Evolutionary conservation across 345 rosid genomes (phyloP).

Genomic region (Eucalyptus lansdowneana): DNA sequence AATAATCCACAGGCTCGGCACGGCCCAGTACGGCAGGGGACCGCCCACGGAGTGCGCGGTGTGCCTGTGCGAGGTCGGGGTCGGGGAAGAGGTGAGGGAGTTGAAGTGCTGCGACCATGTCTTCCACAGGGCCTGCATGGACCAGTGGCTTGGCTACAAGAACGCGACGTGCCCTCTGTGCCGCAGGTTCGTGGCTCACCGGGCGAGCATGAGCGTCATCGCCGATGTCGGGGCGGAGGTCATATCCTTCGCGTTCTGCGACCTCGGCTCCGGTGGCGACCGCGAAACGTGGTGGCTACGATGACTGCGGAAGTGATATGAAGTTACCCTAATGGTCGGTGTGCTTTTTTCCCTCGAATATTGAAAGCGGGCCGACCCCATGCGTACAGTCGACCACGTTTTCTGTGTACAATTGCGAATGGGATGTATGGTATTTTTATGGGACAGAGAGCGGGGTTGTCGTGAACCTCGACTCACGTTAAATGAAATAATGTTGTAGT

Average conservation of each 20-base stretch:
- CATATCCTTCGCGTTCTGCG: neutral
- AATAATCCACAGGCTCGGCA: neutral
- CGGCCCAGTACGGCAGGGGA: neutral
- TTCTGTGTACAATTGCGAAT: neutral
- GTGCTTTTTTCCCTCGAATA: neutral
- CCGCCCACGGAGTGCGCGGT: neutral
- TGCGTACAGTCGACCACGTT: neutral
- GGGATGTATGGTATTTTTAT: neutral
- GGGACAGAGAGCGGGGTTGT: neutral
- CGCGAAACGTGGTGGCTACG: constrained; percentile 27
- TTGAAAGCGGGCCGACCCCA: neutral
- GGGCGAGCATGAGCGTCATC: neutral
- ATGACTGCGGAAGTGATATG: neutral
- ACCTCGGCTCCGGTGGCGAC: neutral
- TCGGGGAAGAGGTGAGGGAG: constrained; percentile 11
- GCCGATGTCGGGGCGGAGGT: neutral
- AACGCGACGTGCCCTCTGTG: constrained; percentile 24
- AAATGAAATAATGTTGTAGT: neutral
- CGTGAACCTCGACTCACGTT: neutral
- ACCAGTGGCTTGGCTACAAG: constrained; percentile 5
- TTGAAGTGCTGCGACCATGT: constrained; percentile 16
- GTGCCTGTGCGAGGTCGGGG: constrained; percentile 7
- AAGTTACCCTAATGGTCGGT: neutral
- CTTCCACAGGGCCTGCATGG: constrained; percentile 24
- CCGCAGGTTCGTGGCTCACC: neutral